These are phyloP conservation scores for Aspergillus funiculosus DNA, from an alignment of 495 filamentous ascomycete genomes.

Conservation along the genomic window DNA sequence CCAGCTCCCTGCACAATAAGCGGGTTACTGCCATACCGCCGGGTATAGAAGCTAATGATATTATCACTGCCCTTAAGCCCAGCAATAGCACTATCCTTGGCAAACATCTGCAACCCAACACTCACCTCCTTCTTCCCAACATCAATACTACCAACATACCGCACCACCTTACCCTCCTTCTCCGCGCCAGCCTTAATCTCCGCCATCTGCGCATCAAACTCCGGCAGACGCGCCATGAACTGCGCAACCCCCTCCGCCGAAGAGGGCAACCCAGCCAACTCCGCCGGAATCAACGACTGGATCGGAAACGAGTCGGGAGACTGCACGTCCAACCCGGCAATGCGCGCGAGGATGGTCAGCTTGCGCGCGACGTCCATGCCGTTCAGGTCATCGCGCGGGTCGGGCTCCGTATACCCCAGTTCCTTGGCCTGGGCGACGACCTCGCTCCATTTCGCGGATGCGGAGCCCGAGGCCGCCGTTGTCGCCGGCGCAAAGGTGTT, in stretches of 20 bases:
- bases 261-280: constrained; percentile 65
- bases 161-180: constrained; percentile 81
- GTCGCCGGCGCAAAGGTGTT: constrained; percentile 87
- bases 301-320: constrained; percentile 82
- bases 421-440: constrained; percentile 88
- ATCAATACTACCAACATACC: constrained; percentile 92
- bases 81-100: constrained; percentile 78
- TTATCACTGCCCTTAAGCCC: constrained; percentile 95
- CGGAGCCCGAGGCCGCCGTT: constrained; percentile 53
- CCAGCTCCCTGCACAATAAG: constrained; percentile 92
- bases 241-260: constrained; percentile 57
- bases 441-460: constrained; percentile 66
- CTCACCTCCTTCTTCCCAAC: constrained; percentile 67
- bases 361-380: constrained; percentile 96
- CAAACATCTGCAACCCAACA: constrained; percentile 84
- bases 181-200: constrained; percentile 69
- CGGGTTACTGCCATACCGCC: constrained; percentile 83
- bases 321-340: constrained; percentile 71
- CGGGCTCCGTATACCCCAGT: constrained; percentile 94
- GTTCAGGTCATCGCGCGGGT: constrained; percentile 93
- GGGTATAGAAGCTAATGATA: constrained; percentile 96
- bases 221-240: constrained; percentile 69
- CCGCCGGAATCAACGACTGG: constrained; percentile 79
- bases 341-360: constrained; percentile 82
- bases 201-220: constrained; percentile 81